Base-by-base conservation (phyloP, 2,329 filamentous ascomycete species). In the Didymella keratinophila region DNA sequence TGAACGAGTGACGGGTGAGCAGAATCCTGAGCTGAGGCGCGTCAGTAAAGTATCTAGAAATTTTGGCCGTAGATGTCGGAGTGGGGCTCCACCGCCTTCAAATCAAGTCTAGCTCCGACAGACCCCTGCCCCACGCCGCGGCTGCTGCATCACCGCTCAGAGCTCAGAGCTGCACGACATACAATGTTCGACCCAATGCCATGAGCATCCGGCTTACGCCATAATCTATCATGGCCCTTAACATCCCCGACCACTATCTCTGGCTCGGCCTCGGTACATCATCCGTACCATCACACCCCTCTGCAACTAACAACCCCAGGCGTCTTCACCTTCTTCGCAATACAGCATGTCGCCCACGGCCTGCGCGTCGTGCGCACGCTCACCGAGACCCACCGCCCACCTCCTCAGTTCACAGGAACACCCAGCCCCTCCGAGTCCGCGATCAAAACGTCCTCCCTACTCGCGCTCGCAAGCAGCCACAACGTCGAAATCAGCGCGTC, bases 381-480 rank as follows among this genome's bases (percentile, higher is more conserved):
- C 52, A 89, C 89, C 63, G 84, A 88, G 74, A 85, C 95, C 86
- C 89, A 72, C 86, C 89, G 49, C 86, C 53, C 55, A 2, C 41
- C 55, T 36, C 50, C 52, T 36, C 47, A 39, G 16, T 53, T 20
- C 16, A 25, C 47, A 1, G 45, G 52, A 39, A 60, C 50, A 45
- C 57, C 87, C 50, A 89, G 86, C 4, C 61, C 90, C 84, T 50
- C 90, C 90, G 60, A 94, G 88, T 53, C 69, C 74, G 74, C 76
- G 4, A 80, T 83, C 47, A 74, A 76, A 37, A 71, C 80, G 32
- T 55, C 69, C 8, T 79, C 79, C 2, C 74, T 82, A 18, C 62
- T 70, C 20, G 75, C 71, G 20, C 78, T 83, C 48, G 75, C 77
- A 28, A 69, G 3, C 76, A 75, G 44, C 68, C 74, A n/a, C 45